Percentiles rank a stretch among this genome's conserved stretches.
These are phyloP conservation scores for Ettlia oleoabundans DNA, from an alignment of 139 green algal species.

Conservation along the genomic window DNA sequence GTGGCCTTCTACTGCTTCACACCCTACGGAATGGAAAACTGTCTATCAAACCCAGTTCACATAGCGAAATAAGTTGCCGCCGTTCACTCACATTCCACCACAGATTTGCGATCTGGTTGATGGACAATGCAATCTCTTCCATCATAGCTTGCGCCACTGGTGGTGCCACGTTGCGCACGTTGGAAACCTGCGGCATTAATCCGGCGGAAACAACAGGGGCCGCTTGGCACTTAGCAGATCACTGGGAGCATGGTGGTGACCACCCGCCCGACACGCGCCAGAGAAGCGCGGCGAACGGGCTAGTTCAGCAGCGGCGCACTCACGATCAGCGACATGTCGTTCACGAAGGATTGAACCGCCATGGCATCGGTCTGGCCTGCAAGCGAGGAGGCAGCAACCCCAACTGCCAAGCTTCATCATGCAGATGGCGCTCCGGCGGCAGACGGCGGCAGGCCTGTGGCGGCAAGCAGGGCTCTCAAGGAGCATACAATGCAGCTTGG, in stretches of 20 bases:
- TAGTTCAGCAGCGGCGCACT: not conserved
- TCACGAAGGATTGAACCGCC: not conserved
- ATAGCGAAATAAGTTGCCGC: not conserved
- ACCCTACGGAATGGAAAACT: too few species aligned
- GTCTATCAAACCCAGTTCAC: not conserved
- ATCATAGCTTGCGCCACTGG: not conserved
- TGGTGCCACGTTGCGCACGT: not conserved
- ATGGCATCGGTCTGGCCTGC: conserved; percentile 2
- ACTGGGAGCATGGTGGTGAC: not conserved
- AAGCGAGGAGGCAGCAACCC: not conserved
- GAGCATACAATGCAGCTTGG: not conserved
- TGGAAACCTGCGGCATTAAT: not conserved
- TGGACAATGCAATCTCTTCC: not conserved
- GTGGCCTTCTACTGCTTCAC: too few species aligned
- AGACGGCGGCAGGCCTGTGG: too few species aligned
- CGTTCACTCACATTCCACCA: not conserved
- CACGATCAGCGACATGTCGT: not conserved
- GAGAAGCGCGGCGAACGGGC: not conserved
- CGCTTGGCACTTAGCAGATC: not conserved
- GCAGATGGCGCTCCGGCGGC: too few species aligned
- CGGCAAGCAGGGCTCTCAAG: not conserved
- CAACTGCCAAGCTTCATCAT: not conserved
- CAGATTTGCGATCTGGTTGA: not conserved
- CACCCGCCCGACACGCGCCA: too few species aligned
- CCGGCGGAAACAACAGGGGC: not conserved